A percentile compares a stretch with the other conserved stretches of the same genome.
These are phyloP conservation scores for Nigrospora sphaerica DNA, from an alignment of 2,329 filamentous ascomycete genomes.

Conservation along the genomic window DNA sequence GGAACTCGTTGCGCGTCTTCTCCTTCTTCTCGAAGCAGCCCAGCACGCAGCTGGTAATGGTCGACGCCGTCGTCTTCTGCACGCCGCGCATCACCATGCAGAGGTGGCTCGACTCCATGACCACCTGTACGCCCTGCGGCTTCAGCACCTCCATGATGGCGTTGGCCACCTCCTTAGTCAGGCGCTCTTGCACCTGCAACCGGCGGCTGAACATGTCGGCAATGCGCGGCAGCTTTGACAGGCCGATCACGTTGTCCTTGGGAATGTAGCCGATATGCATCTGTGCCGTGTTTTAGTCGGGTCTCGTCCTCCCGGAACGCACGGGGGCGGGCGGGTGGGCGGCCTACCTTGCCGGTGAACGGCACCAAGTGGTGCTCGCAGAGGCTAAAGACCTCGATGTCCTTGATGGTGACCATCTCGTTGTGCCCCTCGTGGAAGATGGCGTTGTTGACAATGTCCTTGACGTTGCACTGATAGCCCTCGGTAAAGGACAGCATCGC, in stretches of 20 bases:
- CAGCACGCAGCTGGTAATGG: slow-evolving; percentile 96
- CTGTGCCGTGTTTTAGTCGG: slow-evolving; percentile 32
- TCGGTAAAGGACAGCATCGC: slow-evolving; percentile 94
- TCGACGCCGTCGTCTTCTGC: slow-evolving; percentile 78
- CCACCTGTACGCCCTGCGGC: slow-evolving; percentile 90
- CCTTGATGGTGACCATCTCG: slow-evolving; percentile 95
- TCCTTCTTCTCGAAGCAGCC: slow-evolving; percentile 88
- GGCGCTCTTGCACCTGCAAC: slow-evolving; percentile 89
- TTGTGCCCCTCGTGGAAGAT: slow-evolving; percentile 97
- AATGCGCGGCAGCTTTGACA: slow-evolving; percentile 91
- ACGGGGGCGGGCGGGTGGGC: not conserved
- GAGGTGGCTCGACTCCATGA: slow-evolving; percentile 93
- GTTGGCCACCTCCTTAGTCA: slow-evolving; percentile 93
- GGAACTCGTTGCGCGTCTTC: slow-evolving; percentile 92
- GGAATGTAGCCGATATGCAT: slow-evolving; percentile 99
- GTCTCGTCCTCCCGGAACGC: not conserved
- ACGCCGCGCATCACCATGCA: slow-evolving; percentile 99
- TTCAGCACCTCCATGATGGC: slow-evolving; percentile 89
- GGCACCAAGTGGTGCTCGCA: slow-evolving; percentile 98
- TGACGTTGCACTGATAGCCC: slow-evolving; percentile 91
- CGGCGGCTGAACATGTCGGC: slow-evolving; percentile 94
- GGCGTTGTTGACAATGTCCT: slow-evolving; percentile 85
- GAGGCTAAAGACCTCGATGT: slow-evolving; percentile 89
- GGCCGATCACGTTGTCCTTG: slow-evolving; percentile 77
- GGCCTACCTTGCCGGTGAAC: slow-evolving; percentile 79